Evolutionary conservation across 345 rosid genomes (phyloP).

Genomic region (Eucalyptus grandis): DNA sequence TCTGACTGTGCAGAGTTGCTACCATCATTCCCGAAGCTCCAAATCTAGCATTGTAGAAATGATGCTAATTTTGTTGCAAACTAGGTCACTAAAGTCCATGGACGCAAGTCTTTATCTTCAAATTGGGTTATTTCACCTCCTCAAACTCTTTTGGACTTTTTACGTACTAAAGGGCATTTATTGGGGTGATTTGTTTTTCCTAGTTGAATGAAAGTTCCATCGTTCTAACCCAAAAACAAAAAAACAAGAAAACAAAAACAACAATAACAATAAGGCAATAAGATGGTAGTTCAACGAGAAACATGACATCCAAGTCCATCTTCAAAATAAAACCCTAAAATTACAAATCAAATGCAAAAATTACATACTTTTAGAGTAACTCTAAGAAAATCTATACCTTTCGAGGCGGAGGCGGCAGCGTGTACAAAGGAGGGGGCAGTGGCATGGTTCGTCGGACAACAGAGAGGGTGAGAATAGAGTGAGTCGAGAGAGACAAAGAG

Average conservation of each 20-base stretch:
- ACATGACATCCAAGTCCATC: too few relatives aligned
- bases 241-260: background rate
- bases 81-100: background rate
- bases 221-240: background rate
- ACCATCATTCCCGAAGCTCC: background rate
- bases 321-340: too few relatives aligned
- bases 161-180: background rate
- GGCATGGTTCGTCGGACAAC: fast-evolving
- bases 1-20: background rate
- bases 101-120: background rate
- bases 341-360: too few relatives aligned
- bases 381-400: too few relatives aligned
- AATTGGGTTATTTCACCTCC: background rate
- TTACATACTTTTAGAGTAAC: too few relatives aligned
- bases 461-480: too few relatives aligned
- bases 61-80: background rate
- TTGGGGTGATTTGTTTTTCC: background rate
- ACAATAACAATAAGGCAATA: too few relatives aligned
- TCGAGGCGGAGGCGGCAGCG: fast-evolving
- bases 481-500: too few relatives aligned
- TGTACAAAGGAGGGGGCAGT: too few relatives aligned
- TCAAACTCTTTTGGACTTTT: background rate
- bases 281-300: too few relatives aligned
- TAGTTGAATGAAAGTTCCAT: background rate
- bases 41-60: background rate